Percentiles rank a stretch among this genome's conserved stretches.
Conservation (phyloP, 257 asterid genomes). For the Apocynum venetum region DNA sequence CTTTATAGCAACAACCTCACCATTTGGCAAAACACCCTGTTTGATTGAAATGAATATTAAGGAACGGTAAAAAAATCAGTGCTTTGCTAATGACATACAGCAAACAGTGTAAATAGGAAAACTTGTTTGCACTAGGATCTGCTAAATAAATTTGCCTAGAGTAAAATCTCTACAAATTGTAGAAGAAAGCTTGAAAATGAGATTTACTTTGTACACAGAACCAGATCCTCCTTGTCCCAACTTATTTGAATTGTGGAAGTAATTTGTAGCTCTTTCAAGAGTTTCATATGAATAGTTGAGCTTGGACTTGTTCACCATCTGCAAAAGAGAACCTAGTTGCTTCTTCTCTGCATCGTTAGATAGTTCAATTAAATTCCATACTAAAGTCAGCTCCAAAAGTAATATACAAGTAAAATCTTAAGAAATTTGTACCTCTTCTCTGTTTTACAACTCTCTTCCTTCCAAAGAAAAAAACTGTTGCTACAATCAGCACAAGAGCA, state of each 20-base stretch:
- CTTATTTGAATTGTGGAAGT: constrained; percentile 50
- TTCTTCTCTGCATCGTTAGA: constrained; percentile 42
- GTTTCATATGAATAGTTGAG: constrained; percentile 57
- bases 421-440: constrained; percentile 35
- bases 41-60: neutral
- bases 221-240: constrained; percentile 84
- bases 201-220: constrained; percentile 62
- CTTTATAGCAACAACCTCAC: constrained; percentile 59
- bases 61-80: too few relatives aligned
- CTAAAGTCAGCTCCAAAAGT: neutral
- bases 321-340: constrained; percentile 47
- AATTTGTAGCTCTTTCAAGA: constrained; percentile 61
- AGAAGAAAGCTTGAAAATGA: constrained; percentile 16
- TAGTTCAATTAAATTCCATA: neutral
- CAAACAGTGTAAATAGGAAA: too few relatives aligned
- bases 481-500: constrained; percentile 37
- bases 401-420: constrained; percentile 1
- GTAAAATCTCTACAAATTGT: neutral
- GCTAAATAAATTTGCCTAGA: neutral
- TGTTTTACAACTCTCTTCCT: constrained; percentile 33
- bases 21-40: constrained; percentile 62
- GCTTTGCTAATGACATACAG: too few relatives aligned
- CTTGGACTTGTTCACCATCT: constrained; percentile 43
- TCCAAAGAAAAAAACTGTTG: constrained; percentile 30
- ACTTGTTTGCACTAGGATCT: neutral